These are phyloP conservation scores for Tetrastigma voinierianum DNA, from an alignment of 164 flowering plant genomes.

Conservation along the genomic window DNA sequence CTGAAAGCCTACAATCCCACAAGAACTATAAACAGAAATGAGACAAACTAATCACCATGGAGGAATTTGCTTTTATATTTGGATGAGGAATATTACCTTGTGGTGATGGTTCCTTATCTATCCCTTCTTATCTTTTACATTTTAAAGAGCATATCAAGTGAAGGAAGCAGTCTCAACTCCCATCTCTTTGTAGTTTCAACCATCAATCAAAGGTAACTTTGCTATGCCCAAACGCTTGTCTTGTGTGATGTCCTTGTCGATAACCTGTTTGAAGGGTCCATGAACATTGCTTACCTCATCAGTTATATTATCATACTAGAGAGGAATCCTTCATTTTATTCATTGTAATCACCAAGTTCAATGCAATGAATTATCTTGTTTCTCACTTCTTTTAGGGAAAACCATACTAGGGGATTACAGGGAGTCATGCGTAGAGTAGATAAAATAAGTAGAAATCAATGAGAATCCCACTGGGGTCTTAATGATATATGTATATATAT, in stretches of 20 bases:
- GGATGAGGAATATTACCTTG: constrained; percentile 51
- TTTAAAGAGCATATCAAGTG: constrained; percentile 86
- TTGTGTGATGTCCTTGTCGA: constrained; percentile 87
- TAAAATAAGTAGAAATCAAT: too few species aligned
- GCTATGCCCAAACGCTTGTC: constrained; percentile 84
- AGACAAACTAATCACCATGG: too few species aligned
- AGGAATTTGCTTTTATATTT: too few species aligned
- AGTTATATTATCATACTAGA: too few species aligned
- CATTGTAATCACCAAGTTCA: too few species aligned
- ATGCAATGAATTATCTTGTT: too few species aligned
- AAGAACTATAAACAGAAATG: background rate
- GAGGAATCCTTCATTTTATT: too few species aligned
- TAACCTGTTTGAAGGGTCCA: constrained; percentile 49
- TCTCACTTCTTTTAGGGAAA: too few species aligned
- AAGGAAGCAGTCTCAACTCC: constrained; percentile 66
- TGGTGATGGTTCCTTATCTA: constrained; percentile 72
- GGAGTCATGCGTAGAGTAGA: too few species aligned
- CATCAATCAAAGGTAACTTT: constrained; percentile 61
- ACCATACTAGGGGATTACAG: too few species aligned
- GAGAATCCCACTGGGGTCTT: too few species aligned
- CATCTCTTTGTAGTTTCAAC: constrained; percentile 57
- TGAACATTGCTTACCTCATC: background rate
- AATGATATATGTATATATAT: too few species aligned
- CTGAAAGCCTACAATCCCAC: constrained; percentile 30
- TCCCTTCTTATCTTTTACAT: constrained; percentile 94